Percentiles rank a stretch among this genome's conserved stretches.
These are phyloP conservation scores for Diaporthe helianthi DNA, from an alignment of 2,329 filamentous ascomycete genomes.

Conservation along the genomic window DNA sequence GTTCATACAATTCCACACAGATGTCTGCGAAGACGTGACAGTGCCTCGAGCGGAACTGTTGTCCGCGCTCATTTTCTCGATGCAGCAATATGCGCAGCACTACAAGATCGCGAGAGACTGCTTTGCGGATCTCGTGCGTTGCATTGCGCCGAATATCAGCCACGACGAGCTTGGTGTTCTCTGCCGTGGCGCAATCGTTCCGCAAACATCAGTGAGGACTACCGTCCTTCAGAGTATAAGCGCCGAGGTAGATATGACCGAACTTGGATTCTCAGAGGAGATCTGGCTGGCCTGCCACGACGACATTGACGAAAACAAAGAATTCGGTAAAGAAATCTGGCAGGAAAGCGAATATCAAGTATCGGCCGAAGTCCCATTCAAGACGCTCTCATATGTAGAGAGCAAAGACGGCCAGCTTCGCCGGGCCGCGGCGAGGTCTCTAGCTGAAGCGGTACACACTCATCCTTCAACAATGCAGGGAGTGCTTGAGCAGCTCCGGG, in stretches of 20 bases:
- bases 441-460: constrained; percentile 74
- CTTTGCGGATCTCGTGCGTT: constrained; percentile 83
- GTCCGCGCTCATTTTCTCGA: constrained; percentile 74
- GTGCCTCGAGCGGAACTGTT: constrained; percentile 81
- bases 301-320: constrained; percentile 84
- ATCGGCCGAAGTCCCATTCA: constrained; percentile 67
- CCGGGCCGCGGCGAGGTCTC: constrained; percentile 79
- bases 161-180: constrained; percentile 76
- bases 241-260: constrained; percentile 89
- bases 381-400: constrained; percentile 79
- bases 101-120: constrained; percentile 96
- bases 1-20: constrained; percentile 87
- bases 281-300: constrained; percentile 96
- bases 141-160: constrained; percentile 81
- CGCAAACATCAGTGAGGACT: constrained; percentile 80
- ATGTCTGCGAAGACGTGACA: constrained; percentile 74
- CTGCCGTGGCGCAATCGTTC: constrained; percentile 79
- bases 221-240: constrained; percentile 89
- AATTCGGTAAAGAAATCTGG: constrained; percentile 89
- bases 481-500: constrained; percentile 70
- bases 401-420: constrained; percentile 83
- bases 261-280: constrained; percentile 84
- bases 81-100: constrained; percentile 90
- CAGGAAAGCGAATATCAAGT: constrained; percentile 86
- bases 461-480: constrained; percentile 66